Percentiles rank a stretch among this genome's conserved stretches.
phyloP scores from a whole-genome alignment of 768 basidiomycete genomes.

The Lyophyllum semitale region DNA sequence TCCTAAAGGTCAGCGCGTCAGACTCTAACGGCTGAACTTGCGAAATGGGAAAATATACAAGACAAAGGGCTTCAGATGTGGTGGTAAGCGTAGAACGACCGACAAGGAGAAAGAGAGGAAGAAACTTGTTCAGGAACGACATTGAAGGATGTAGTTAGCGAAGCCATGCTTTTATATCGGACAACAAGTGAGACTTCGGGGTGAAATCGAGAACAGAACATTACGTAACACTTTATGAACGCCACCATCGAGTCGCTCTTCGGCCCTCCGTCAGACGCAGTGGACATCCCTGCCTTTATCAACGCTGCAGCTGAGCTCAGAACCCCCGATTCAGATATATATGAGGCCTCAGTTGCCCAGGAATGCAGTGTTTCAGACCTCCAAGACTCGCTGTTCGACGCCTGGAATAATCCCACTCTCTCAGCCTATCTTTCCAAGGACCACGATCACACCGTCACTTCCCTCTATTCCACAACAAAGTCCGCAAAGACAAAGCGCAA shows the following conservation, averaged over 20 bases:
- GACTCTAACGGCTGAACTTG: not conserved
- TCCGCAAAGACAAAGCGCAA: conserved; percentile 33
- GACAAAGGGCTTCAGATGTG: conserved; percentile 5
- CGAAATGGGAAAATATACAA: not conserved
- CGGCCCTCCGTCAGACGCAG: conserved; percentile 62
- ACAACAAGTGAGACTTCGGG: not conserved
- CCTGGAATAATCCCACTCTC: conserved; percentile 57
- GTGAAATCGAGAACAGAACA: not conserved
- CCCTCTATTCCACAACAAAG: conserved; percentile 32
- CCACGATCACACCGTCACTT: conserved; percentile 48
- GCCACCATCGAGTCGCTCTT: conserved; percentile 50
- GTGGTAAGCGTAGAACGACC: not conserved
- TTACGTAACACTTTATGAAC: conserved; percentile 17
- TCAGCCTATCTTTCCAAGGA: conserved; percentile 56
- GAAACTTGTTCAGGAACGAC: conserved; percentile 6
- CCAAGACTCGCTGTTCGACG: conserved; percentile 39
- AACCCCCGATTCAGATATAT: not conserved
- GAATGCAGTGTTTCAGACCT: conserved; percentile 55
- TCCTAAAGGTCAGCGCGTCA: not conserved
- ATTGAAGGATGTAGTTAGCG: not conserved
- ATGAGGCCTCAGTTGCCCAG: conserved; percentile 25
- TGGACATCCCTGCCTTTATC: conserved; percentile 50
- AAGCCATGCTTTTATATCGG: not conserved
- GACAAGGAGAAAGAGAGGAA: conserved; percentile 13
- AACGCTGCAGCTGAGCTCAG: conserved; percentile 27